Percentiles rank a stretch among this genome's conserved stretches.
phyloP scores from a whole-genome alignment of 257 asterid genomes.

The Primulina eburnea region DNA sequence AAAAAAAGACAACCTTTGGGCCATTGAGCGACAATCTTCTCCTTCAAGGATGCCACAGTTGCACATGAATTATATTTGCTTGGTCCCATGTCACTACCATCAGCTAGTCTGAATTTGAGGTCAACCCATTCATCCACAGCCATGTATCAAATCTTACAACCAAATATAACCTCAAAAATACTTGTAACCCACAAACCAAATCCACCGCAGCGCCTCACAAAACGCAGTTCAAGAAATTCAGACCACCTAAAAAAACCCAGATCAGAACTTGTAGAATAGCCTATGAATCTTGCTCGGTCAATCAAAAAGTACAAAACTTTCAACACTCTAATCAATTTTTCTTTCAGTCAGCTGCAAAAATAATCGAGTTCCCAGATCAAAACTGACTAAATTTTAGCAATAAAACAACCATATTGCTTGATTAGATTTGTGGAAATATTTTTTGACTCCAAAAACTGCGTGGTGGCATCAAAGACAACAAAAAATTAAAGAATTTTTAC shows the following conservation, averaged over 20 bases:
- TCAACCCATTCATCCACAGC: conserved; percentile 85
- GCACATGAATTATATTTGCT: conserved; percentile 62
- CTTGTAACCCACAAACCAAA: conserved; percentile 39
- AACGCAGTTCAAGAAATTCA: not conserved
- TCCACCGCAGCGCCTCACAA: conserved; percentile 5
- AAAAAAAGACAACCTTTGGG: conserved; percentile 64
- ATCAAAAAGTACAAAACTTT: conserved; percentile 19
- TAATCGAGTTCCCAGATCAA: conserved; percentile 41
- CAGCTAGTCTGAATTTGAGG: conserved; percentile 90
- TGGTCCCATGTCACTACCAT: conserved; percentile 94
- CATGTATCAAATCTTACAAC: conserved; percentile 42
- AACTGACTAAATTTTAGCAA: conserved; percentile 26
- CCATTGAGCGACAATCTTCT: conserved; percentile 81
- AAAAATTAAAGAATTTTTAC: not conserved
- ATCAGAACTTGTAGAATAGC: conserved; percentile 22
- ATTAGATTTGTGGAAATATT: conserved; percentile 13
- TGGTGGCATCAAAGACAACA: not conserved
- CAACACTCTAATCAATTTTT: conserved; percentile 23
- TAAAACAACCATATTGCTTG: not conserved
- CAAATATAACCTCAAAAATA: conserved; percentile 25
- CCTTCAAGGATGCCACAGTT: conserved; percentile 78
- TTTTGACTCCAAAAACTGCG: not conserved
- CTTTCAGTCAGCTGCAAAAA: conserved; percentile 14
- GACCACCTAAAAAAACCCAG: conserved; percentile 27
- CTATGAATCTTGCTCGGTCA: conserved; percentile 3